A percentile compares a stretch with the other conserved stretches of the same genome.
Evolutionary conservation across 1,284 basidiomycete genomes (phyloP).

Genomic region (Heliocybe sulcata): DNA sequence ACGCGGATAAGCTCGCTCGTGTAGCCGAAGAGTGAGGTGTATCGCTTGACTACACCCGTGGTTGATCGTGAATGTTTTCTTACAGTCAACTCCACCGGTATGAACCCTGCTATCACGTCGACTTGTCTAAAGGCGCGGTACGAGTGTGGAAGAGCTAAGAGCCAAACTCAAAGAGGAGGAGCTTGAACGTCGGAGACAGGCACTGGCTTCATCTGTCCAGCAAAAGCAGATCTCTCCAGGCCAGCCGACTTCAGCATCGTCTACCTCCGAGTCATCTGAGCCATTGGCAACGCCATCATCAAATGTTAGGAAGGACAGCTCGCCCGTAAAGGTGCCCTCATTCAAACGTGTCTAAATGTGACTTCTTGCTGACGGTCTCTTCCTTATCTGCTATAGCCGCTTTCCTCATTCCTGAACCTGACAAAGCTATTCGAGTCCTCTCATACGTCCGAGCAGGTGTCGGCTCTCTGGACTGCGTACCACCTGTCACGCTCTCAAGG

Average conservation of each 20-base stretch:
- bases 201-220: slow-evolving; percentile 11
- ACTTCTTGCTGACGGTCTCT: neutral
- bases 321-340: slow-evolving; percentile 53
- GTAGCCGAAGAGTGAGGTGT: slow-evolving; percentile 37
- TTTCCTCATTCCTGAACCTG: slow-evolving; percentile 76
- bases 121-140: slow-evolving; percentile 19
- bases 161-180: slow-evolving; percentile 21
- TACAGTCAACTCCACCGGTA: slow-evolving; percentile 6
- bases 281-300: slow-evolving; percentile 9
- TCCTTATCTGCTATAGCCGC: slow-evolving; percentile 43
- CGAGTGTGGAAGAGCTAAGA: slow-evolving; percentile 20
- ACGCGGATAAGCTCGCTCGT: slow-evolving; percentile 37
- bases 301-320: slow-evolving; percentile 50
- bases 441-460: slow-evolving; percentile 68
- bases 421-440: slow-evolving; percentile 60
- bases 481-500: slow-evolving; percentile 73
- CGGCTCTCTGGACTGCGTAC: slow-evolving; percentile 84
- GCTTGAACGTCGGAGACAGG: slow-evolving; percentile 14
- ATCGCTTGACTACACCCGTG: slow-evolving; percentile 1
- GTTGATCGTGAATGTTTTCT: slow-evolving; percentile 8
- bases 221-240: slow-evolving; percentile 3
- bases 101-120: neutral
- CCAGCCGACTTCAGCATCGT: slow-evolving; percentile 9
- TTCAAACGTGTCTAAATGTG: slow-evolving; percentile 3
- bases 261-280: slow-evolving; percentile 7